Percentiles rank a stretch among this genome's conserved stretches.
Evolutionary conservation across 148 eudicot species (phyloP).

Genomic region (Fagopyrum tataricum): DNA sequence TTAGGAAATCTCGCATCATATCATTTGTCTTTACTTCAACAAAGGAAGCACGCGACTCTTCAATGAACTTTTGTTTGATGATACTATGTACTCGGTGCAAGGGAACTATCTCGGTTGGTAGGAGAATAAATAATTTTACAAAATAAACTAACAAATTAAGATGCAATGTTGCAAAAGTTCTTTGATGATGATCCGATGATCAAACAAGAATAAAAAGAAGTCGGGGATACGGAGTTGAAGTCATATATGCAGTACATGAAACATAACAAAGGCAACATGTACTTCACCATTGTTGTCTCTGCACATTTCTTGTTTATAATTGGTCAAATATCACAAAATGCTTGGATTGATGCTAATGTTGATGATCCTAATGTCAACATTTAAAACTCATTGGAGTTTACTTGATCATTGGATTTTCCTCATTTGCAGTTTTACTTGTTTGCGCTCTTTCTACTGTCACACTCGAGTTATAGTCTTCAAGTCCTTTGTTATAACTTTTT

Average conservation of each 20-base stretch:
- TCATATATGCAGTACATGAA: slow-evolving; percentile 63
- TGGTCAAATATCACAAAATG: slow-evolving; percentile 65
- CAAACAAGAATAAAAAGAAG: slow-evolving; percentile 75
- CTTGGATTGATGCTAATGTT: slow-evolving; percentile 90
- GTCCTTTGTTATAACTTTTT: slow-evolving; percentile 59
- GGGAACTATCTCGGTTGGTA: too few relatives aligned
- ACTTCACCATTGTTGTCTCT: slow-evolving; percentile 38
- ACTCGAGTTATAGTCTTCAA: slow-evolving; percentile 73
- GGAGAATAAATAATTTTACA: too few relatives aligned
- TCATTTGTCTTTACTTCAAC: slow-evolving; percentile 3
- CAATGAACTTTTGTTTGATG: too few relatives aligned
- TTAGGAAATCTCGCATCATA: slow-evolving; percentile 5
- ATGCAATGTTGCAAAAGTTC: too few relatives aligned
- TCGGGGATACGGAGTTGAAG: slow-evolving; percentile 69
- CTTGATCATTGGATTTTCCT: slow-evolving; percentile 47
- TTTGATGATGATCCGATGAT: too few relatives aligned
- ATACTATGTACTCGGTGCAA: too few relatives aligned
- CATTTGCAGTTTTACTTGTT: slow-evolving; percentile 38
- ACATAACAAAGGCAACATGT: slow-evolving; percentile 57
- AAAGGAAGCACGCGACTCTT: background rate
- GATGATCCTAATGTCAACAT: slow-evolving; percentile 54
- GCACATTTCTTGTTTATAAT: slow-evolving; percentile 39
- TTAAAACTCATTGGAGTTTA: slow-evolving; percentile 61
- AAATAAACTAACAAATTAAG: too few relatives aligned
- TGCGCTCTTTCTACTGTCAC: slow-evolving; percentile 51